Percentiles rank a stretch among this genome's conserved stretches.
Conservation (phyloP, 257 asterid genomes). For the Salvia hispanica region DNA sequence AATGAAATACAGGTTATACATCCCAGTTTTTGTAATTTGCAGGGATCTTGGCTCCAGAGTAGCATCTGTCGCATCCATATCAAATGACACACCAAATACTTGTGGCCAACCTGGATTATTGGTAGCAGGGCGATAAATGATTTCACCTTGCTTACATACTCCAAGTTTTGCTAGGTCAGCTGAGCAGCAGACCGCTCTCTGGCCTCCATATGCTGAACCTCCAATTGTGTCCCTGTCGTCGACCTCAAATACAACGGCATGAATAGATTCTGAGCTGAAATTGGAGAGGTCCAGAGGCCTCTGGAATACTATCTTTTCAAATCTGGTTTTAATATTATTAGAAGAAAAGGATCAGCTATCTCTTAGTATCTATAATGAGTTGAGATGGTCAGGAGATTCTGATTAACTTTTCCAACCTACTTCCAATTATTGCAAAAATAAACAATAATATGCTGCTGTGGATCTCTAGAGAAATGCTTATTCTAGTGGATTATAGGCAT, state of each 20-base stretch:
- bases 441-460: background rate
- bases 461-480: constrained; percentile 1
- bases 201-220: constrained; percentile 97
- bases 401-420: constrained; percentile 12
- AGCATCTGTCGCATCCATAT: constrained; percentile 50
- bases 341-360: constrained; percentile 34
- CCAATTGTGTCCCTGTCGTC: constrained; percentile 85
- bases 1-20: constrained; percentile 90
- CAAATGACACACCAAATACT: constrained; percentile 71
- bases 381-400: constrained; percentile 3
- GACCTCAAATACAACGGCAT: constrained; percentile 83
- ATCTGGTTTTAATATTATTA: constrained; percentile 46
- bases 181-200: constrained; percentile 91
- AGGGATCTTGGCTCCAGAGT: constrained; percentile 61
- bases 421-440: background rate
- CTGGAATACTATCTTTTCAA: constrained; percentile 74
- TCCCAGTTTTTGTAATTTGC: constrained; percentile 81
- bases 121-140: constrained; percentile 79
- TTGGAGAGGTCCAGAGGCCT: constrained; percentile 77
- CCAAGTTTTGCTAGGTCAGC: constrained; percentile 93
- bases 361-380: background rate
- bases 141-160: constrained; percentile 78
- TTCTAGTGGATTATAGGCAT: constrained; percentile 4
- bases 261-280: constrained; percentile 66
- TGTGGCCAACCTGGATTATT: constrained; percentile 90